phyloP scores from a whole-genome alignment of 2,329 filamentous ascomycete species.

The Neonectria faginata region DNA sequence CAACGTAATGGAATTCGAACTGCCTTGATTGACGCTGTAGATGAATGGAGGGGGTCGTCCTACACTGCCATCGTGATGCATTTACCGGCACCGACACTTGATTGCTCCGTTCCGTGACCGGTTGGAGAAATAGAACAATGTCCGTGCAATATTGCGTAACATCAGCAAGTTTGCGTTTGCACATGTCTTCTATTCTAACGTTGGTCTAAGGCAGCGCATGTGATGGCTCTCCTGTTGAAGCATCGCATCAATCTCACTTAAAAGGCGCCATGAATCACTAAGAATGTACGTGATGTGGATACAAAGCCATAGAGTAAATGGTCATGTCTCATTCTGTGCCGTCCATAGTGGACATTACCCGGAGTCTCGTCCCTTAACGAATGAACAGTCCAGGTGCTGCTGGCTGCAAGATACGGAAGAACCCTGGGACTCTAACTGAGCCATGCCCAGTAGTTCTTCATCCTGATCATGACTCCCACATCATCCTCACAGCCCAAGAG shows the following conservation, averaged over 20 bases:
- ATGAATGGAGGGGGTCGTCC: conserved; percentile 14
- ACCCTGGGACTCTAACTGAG: conserved; percentile 25
- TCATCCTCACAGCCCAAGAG: conserved; percentile 41
- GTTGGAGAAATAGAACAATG: neutral
- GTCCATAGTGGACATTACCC: conserved; percentile 21
- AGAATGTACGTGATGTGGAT: conserved; percentile 26
- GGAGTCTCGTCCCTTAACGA: conserved; percentile 18
- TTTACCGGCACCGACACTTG: neutral
- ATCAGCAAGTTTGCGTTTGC: neutral
- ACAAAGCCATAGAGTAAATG: conserved; percentile 30
- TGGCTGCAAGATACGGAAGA: conserved; percentile 22
- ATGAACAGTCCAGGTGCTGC: conserved; percentile 26
- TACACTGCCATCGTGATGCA: neutral
- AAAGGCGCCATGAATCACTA: neutral
- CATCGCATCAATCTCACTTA: neutral
- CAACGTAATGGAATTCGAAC: conserved; percentile 36
- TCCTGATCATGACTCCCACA: conserved; percentile 40
- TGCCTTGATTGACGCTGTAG: conserved; percentile 9
- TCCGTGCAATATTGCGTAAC: neutral
- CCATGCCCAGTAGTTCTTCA: conserved; percentile 31
- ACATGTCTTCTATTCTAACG: neutral
- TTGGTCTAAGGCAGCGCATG: conserved; percentile 18
- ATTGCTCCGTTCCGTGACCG: neutral
- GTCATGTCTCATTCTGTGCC: conserved; percentile 41
- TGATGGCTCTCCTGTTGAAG: conserved; percentile 17